Evolutionary conservation across 805 yeast genomes (phyloP).

Genomic region (Starmerella apis): DNA sequence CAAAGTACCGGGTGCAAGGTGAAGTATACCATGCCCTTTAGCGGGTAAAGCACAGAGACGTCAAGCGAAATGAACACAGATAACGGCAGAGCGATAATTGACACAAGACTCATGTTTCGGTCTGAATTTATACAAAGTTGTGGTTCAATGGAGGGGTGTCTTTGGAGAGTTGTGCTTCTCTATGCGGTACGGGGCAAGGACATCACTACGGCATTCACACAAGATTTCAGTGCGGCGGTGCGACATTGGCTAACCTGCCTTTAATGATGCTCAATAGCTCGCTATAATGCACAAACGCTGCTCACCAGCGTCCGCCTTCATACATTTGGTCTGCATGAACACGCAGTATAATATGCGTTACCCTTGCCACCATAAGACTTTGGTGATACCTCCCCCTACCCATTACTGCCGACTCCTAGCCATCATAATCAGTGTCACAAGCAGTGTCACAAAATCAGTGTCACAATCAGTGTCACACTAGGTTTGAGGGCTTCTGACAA

Average conservation of each 20-base stretch:
- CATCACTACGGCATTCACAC: too few relatives aligned
- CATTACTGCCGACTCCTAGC: background rate
- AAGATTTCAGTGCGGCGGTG: too few relatives aligned
- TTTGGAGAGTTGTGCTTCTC: background rate
- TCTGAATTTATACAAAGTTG: background rate
- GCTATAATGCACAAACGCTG: background rate
- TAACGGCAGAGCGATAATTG: background rate
- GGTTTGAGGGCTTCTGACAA: constrained; percentile 8
- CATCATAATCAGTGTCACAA: too few relatives aligned
- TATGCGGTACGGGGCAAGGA: background rate
- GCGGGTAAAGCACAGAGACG: constrained; percentile 27
- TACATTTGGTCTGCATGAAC: too few relatives aligned
- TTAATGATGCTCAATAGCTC: background rate
- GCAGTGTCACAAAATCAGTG: too few relatives aligned
- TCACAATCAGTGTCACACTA: too few relatives aligned
- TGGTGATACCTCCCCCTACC: background rate
- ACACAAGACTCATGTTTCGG: background rate
- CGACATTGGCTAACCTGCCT: too few relatives aligned
- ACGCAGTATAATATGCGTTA: background rate
- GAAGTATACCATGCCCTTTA: constrained; percentile 38
- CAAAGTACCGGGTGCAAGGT: constrained; percentile 36
- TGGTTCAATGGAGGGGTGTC: background rate
- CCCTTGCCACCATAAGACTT: background rate
- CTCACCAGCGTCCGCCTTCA: too few relatives aligned
- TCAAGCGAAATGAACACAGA: background rate